Evolutionary conservation across 768 basidiomycete genomes (phyloP).

Genomic region (Astraeus odoratus): DNA sequence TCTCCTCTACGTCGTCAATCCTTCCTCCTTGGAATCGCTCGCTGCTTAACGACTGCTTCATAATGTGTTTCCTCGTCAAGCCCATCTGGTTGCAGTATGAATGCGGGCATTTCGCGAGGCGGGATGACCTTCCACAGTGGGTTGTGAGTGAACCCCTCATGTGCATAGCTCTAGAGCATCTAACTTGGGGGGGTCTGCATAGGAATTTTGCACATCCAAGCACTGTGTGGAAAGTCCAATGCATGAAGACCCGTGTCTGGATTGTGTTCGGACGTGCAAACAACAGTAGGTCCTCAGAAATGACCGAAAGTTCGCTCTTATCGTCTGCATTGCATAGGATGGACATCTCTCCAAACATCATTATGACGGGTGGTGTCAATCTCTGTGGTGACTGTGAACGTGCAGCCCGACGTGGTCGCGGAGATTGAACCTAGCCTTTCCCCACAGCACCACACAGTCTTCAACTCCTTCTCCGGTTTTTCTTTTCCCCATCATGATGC

Average conservation of each 20-base stretch:
- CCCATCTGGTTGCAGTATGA: conserved; percentile 7
- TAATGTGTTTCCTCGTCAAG: conserved; percentile 4
- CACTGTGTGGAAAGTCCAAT: conserved; percentile 2
- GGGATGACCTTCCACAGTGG: conserved; percentile 6
- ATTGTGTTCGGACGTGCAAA: conserved; percentile 2
- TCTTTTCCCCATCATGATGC: background rate
- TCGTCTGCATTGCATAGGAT: background rate
- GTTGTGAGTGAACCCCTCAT: conserved; percentile 4
- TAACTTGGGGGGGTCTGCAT: background rate
- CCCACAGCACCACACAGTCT: too few species aligned
- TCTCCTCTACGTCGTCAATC: background rate
- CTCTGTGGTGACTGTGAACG: conserved; percentile 3
- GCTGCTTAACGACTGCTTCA: background rate
- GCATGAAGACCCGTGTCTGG: conserved; percentile 1
- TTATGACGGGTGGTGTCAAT: conserved; percentile 1
- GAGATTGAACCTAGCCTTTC: background rate
- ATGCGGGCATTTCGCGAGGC: conserved; percentile 2
- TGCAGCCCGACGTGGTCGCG: background rate
- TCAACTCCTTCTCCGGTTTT: background rate
- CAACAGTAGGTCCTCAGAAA: background rate
- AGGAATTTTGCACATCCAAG: conserved; percentile 1
- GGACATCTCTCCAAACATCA: background rate
- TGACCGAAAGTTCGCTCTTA: background rate
- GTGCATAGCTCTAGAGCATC: background rate
- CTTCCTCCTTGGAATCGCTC: background rate